Evolutionary conservation across 2,329 filamentous ascomycete species (phyloP).

Genomic region (Dactylella cylindrospora): DNA sequence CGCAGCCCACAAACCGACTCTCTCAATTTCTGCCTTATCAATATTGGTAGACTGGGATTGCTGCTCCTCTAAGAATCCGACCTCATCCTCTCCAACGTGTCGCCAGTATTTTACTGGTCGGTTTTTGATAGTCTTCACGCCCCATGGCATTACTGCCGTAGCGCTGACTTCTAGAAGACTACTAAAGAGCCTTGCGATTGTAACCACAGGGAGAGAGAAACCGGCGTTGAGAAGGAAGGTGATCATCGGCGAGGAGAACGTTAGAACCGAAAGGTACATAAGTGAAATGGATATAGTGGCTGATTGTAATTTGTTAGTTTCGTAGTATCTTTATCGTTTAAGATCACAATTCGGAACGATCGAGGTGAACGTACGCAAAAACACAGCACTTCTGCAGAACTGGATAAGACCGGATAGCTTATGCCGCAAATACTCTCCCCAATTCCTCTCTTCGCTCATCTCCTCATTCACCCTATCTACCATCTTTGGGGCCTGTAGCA

Average conservation of each 20-base stretch:
- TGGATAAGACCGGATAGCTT: constrained; percentile 51
- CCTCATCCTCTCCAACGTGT: constrained; percentile 18
- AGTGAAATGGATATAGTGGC: constrained; percentile 58
- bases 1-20: constrained; percentile 54
- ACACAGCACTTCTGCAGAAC: constrained; percentile 53
- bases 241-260: constrained; percentile 60
- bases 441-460: neutral
- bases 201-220: constrained; percentile 55
- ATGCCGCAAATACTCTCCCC: constrained; percentile 16
- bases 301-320: neutral
- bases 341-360: neutral
- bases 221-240: constrained; percentile 59
- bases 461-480: constrained; percentile 12
- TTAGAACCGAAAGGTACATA: constrained; percentile 60
- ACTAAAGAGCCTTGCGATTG: constrained; percentile 53
- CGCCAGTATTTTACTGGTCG: constrained; percentile 29
- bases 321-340: neutral
- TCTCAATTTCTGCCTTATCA: constrained; percentile 51
- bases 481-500: constrained; percentile 50
- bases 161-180: constrained; percentile 59
- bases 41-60: constrained; percentile 47
- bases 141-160: constrained; percentile 58
- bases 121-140: constrained; percentile 52
- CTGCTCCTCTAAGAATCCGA: constrained; percentile 47
- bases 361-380: constrained; percentile 49